Base-by-base conservation (phyloP, 345 rosid species). In the Kandelia obovata region DNA sequence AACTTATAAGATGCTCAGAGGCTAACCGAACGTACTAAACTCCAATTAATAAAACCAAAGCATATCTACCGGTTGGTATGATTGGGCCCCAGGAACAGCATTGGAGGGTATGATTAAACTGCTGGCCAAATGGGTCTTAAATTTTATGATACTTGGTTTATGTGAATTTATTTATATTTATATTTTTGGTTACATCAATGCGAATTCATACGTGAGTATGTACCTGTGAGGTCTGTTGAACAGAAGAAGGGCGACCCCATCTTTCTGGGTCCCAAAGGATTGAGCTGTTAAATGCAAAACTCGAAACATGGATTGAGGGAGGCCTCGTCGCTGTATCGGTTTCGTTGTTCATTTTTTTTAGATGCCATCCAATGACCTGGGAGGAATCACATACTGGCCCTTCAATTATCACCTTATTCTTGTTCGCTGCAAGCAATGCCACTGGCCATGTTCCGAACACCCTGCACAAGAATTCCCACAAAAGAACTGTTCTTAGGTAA, bases 371-470 rank as follows among this genome's bases (percentile, higher is more conserved):
- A n/a, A 88, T 71, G 13, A 91, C 92, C 77, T 84, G 91, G 21
- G 96, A 84, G 4, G 87, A 86, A 67, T 92, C 93, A 31, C 97
- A 91, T 7, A 89, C 88, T 0, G 97, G 93, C 51, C 98, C 97
- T 76, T 94, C 96, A 7, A 88, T 88, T 66, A 55, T 71, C 58
- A 86, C 97, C 66, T 80, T 83, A 67, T 81, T 81, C 81, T 77
- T 79, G 80, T 92, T 83, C 8, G 89, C 84, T 10, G 90, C 75
- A 28, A 89, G 64, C 7, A 90, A 70, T 46, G 97, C 97, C 89
- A 86, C 75, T 10, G 96, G 89, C 97, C 99, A 95, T 19, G 96
- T 84, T 25, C 99, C 99, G 2, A 92, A 87, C 64, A 84, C 92
- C 82, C 99, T 94, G 67, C 72, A 66, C 6, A 49, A 34, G 37